A percentile compares a stretch with the other conserved stretches of the same genome.
These are phyloP conservation scores for Kokia cookei DNA, from an alignment of 441 rosid species.

Conservation along the genomic window DNA sequence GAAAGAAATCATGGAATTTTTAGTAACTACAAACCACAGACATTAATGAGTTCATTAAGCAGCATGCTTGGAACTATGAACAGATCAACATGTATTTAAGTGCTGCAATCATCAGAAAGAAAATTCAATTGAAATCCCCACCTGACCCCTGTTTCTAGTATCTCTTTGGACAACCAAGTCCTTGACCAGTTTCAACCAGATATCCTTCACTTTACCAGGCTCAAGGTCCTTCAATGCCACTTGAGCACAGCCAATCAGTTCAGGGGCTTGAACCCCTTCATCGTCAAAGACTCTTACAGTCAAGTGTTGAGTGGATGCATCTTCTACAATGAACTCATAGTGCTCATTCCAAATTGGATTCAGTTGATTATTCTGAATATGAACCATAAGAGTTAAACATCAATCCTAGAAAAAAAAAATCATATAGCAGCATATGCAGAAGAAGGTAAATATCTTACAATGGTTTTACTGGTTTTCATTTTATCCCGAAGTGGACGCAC, in stretches of 20 bases:
- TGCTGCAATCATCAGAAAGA: no score
- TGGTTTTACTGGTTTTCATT: conserved; percentile 73
- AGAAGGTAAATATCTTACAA: conserved; percentile 37
- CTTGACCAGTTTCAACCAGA: conserved; percentile 84
- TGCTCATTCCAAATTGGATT: conserved; percentile 99
- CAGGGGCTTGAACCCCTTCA: conserved; percentile 90
- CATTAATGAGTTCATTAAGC: background rate
- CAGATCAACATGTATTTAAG: no score
- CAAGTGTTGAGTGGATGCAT: conserved; percentile 73
- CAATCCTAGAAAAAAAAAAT: background rate
- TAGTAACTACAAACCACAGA: background rate
- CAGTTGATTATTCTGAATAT: conserved; percentile 60
- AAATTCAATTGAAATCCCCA: conserved; percentile 16
- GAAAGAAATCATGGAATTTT: conserved; percentile 2
- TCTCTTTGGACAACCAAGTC: conserved; percentile 91
- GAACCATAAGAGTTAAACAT: conserved; percentile 1
- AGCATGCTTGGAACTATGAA: background rate
- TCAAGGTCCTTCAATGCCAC: conserved; percentile 51
- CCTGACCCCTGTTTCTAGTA: conserved; percentile 82
- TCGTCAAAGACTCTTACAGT: conserved; percentile 78
- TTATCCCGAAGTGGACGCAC: conserved; percentile 74
- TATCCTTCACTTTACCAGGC: conserved; percentile 88
- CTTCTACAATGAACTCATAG: conserved; percentile 82
- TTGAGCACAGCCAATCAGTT: conserved; percentile 78
- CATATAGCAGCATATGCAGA: background rate